Base-by-base conservation (phyloP, 2,329 filamentous ascomycete species). In the Annulohypoxylon truncatum region DNA sequence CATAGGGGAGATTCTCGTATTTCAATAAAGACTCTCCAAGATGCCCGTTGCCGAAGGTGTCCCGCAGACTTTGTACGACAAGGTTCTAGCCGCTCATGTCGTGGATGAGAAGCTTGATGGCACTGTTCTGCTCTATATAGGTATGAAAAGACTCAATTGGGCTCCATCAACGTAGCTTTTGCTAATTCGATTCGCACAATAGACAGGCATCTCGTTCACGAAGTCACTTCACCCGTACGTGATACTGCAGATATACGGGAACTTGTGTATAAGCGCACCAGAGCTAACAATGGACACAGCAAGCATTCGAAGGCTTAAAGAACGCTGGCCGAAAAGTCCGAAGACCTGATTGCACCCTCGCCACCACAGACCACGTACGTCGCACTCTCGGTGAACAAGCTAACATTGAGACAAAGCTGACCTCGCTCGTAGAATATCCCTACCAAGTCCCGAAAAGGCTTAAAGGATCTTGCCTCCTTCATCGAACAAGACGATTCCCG, bases 171-270 rank as follows among this genome's bases (percentile, higher is more conserved):
- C 33, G 28, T 35, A 24, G 20, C 9, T 42, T 26, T 35, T 56
- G 46, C 68, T 73, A 56, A 74, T 55, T 22, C 22, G 53, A 35
- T 47, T 42, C 48, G 18, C 70, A 61, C 52, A 54, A 47, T 61
- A 94, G 93, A 97, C 82, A 89, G 96, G 80, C 96, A 99, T 85
- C 87, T 99, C 68, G 94, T 98, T 68, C 96, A 99, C 79, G 96
- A 99, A 85, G 96, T 99, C 79, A 99, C 96, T 74, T 97, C 95
- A 75, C 96, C 96, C 69, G 92, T 94, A 87, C 78, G 90, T 80
- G 67, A 46, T 61, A 61, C 48, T 29, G 28, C 61, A 54, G 38
- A 29, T 48, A 26, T 20, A 1, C 7, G 2, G 10, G 22, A 51
- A 40, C 29, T 29, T 33, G 18, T 38, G 10, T 24, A 18, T 13